Evolutionary conservation across 352 stramenopile species (phyloP).

Genomic region (Globisporangium solare): DNA sequence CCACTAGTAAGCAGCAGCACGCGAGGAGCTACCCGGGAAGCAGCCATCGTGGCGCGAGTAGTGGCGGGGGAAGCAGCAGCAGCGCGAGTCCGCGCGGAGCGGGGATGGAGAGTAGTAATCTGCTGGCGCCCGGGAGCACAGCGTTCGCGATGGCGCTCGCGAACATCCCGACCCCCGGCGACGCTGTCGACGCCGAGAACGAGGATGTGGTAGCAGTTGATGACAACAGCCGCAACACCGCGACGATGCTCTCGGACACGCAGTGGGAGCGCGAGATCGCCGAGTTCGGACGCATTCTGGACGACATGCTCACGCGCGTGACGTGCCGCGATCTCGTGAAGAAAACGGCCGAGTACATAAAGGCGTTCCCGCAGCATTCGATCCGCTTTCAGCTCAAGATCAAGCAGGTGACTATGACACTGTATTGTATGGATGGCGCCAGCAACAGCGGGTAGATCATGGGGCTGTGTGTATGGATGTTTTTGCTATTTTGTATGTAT

Average conservation of each 20-base stretch:
- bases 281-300: conserved; percentile 62
- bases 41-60: neutral
- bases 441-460: conserved; percentile 7
- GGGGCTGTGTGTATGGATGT: conserved; percentile 2
- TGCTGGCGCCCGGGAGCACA: neutral
- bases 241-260: conserved; percentile 52
- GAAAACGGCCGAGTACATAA: conserved; percentile 72
- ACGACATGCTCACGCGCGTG: conserved; percentile 67
- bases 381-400: conserved; percentile 85
- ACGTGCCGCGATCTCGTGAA: conserved; percentile 71
- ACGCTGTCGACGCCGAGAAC: neutral
- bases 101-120: neutral
- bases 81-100: conserved; percentile 7
- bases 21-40: neutral
- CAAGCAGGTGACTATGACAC: conserved; percentile 62
- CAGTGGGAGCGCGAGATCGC: conserved; percentile 71
- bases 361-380: conserved; percentile 60
- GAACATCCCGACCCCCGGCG: conserved; percentile 1
- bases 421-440: neutral
- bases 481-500: conserved; percentile 5
- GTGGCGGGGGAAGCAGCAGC: neutral
- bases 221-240: conserved; percentile 13
- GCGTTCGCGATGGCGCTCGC: conserved; percentile 10
- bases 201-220: neutral
- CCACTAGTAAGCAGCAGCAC: conserved; percentile 5